These are phyloP conservation scores for Ogataea zsoltii DNA, from an alignment of 805 yeast genomes.

Conservation along the genomic window DNA sequence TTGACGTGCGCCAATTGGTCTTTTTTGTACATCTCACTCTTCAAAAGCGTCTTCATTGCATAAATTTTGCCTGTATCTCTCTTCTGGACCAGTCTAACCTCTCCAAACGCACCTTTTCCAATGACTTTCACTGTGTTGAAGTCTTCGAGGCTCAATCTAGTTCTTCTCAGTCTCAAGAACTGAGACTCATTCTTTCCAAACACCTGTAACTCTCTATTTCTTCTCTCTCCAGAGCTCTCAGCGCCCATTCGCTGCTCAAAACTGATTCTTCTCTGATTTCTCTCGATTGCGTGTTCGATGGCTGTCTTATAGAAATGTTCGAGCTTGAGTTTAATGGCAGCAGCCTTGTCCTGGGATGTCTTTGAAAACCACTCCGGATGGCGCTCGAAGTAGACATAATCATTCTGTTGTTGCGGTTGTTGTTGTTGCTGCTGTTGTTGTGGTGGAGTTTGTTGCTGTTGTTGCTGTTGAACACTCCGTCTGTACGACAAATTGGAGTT, in stretches of 20 bases:
- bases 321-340: conserved; percentile 76
- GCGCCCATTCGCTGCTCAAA: conserved; percentile 69
- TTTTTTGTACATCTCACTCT: conserved; percentile 90
- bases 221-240: conserved; percentile 84
- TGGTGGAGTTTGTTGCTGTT: conserved; percentile 16
- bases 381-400: conserved; percentile 73
- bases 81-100: conserved; percentile 92
- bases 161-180: conserved; percentile 79
- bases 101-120: conserved; percentile 99
- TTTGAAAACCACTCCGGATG: conserved; percentile 80
- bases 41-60: conserved; percentile 91
- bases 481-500: conserved; percentile 28
- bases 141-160: conserved; percentile 79
- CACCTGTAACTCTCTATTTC: conserved; percentile 74
- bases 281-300: conserved; percentile 89
- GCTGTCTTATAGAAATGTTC: conserved; percentile 86
- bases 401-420: conserved; percentile 25
- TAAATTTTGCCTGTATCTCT: conserved; percentile 87
- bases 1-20: conserved; percentile 95
- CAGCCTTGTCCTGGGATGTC: conserved; percentile 76
- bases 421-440: conserved; percentile 12
- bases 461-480: conserved; percentile 17
- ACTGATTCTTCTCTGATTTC: conserved; percentile 89
- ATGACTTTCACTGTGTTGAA: conserved; percentile 84
- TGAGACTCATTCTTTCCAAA: conserved; percentile 89